These are phyloP conservation scores for Rhynchospora tenuis DNA, from an alignment of 176 grass and related monocot species.

Conservation along the genomic window DNA sequence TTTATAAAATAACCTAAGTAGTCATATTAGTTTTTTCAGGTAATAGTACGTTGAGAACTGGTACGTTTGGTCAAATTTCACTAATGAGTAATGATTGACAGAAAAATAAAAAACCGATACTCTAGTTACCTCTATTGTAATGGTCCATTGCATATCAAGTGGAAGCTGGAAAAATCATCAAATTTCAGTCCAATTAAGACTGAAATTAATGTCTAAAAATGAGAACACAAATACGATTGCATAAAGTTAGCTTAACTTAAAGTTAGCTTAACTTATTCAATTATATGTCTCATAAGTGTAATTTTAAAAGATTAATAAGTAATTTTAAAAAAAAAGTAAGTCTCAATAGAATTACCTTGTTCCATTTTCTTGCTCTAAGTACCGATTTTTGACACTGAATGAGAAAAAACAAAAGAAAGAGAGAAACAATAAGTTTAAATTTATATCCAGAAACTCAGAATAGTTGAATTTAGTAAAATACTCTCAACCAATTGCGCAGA, in stretches of 20 bases:
- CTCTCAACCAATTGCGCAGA: too few species aligned
- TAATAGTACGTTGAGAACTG: background rate
- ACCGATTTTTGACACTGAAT: conserved; percentile 73
- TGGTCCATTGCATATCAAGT: conserved; percentile 97
- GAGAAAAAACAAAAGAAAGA: conserved; percentile 6
- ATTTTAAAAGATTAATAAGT: too few species aligned
- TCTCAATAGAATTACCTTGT: conserved; percentile 67
- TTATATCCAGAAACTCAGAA: background rate
- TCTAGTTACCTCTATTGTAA: conserved; percentile 54
- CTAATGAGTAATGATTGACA: background rate
- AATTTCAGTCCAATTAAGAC: conserved; percentile 97
- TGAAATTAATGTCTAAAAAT: conserved; percentile 70
- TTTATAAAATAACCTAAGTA: background rate
- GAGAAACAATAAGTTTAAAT: background rate
- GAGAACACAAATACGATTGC: background rate
- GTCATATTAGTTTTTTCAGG: background rate
- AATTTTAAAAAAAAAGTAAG: too few species aligned
- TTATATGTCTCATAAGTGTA: conserved; percentile 4
- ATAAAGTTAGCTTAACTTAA: background rate
- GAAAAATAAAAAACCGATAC: background rate
- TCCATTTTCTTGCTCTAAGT: conserved; percentile 91
- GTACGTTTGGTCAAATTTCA: background rate
- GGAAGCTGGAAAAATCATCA: conserved; percentile 98
- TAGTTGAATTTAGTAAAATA: background rate
- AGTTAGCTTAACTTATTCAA: conserved; percentile 2